Evolutionary conservation across 176 grass and related monocot species (phyloP).

Genomic region (Cenchrus americanus): DNA sequence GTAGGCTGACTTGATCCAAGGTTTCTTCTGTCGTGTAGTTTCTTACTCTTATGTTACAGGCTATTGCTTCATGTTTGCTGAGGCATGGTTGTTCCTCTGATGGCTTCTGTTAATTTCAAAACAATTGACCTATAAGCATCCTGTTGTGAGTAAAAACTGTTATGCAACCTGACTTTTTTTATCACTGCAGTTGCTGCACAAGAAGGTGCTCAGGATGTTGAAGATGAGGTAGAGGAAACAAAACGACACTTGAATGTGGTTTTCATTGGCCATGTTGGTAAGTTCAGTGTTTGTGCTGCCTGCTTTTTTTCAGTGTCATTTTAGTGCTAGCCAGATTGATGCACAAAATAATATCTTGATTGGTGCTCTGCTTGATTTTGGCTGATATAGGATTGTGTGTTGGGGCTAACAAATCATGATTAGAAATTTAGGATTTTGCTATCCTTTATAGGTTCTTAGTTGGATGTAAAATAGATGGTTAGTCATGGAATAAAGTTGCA

Average conservation of each 20-base stretch:
- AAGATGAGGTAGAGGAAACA: slow-evolving; percentile 52
- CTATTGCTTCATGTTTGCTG: slow-evolving; percentile 19
- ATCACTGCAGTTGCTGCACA: slow-evolving; percentile 43
- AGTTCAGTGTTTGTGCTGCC: slow-evolving; percentile 30
- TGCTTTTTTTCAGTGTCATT: not conserved
- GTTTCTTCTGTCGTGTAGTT: not conserved
- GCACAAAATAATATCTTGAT: not conserved
- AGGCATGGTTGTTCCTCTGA: not conserved
- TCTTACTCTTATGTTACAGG: not conserved
- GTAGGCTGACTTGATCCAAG: not conserved
- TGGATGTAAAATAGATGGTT: not conserved
- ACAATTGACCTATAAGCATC: not conserved
- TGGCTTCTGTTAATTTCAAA: not conserved
- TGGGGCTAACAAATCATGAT: not conserved
- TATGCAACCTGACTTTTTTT: not conserved
- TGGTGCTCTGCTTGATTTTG: not conserved
- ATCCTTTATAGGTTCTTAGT: not conserved
- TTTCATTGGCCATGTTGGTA: slow-evolving; percentile 96
- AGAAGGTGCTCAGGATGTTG: slow-evolving; percentile 53
- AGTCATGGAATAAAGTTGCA: not conserved
- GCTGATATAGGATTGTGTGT: not conserved
- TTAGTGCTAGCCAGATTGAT: not conserved
- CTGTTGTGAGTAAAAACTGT: slow-evolving; percentile 6
- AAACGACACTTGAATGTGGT: slow-evolving; percentile 95
- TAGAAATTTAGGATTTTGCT: not conserved